phyloP scores from a whole-genome alignment of 2,329 filamentous ascomycete species.

The Alternaria panax region DNA sequence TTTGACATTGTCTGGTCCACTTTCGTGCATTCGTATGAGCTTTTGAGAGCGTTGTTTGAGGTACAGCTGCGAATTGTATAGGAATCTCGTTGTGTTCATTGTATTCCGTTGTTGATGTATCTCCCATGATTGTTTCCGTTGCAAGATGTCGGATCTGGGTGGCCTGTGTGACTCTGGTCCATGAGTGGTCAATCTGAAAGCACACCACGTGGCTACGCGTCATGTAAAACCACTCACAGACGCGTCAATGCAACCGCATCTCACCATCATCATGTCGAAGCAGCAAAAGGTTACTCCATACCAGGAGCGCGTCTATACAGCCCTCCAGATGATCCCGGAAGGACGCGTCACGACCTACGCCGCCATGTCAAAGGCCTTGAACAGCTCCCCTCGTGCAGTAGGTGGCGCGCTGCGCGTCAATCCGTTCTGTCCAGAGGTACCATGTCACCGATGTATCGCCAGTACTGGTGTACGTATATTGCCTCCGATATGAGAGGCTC shows the following conservation, averaged over 20 bases:
- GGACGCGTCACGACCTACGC: constrained; percentile 82
- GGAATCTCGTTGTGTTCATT: not conserved
- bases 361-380: constrained; percentile 70
- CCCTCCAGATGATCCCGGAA: constrained; percentile 77
- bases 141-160: not conserved
- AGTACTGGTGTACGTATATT: constrained; percentile 65
- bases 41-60: not conserved
- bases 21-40: not conserved
- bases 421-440: constrained; percentile 82
- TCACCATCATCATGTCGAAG: constrained; percentile 24
- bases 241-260: constrained; percentile 2
- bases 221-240: not conserved
- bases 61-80: not conserved
- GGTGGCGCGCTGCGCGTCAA: constrained; percentile 79
- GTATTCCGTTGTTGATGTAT: not conserved
- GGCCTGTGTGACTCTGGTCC: not conserved
- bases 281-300: constrained; percentile 44
- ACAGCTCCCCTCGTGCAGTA: constrained; percentile 76
- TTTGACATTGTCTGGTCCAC: not conserved
- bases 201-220: constrained; percentile 44
- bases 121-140: not conserved
- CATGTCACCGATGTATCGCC: constrained; percentile 82
- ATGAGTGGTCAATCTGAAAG: constrained; percentile 44
- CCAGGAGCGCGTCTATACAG: constrained; percentile 66
- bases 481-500: too few species aligned